A percentile compares a stretch with the other conserved stretches of the same genome.
Evolutionary conservation across 208 protist species (phyloP).

Genomic region (Acanthamoeba sp.): DNA sequence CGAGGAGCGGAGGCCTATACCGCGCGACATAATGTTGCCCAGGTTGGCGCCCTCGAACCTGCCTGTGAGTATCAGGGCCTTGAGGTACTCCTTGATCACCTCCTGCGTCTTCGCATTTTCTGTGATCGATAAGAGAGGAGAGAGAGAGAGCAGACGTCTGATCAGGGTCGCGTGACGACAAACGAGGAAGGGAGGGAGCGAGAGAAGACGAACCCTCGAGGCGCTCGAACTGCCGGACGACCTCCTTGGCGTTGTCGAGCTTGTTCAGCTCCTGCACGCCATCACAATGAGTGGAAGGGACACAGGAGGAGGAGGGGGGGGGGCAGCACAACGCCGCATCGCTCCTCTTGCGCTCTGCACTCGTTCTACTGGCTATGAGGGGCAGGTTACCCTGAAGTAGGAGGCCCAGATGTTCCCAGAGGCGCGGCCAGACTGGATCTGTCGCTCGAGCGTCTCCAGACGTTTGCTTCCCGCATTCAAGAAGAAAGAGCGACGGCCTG

Average conservation of each 20-base stretch:
- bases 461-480: neutral
- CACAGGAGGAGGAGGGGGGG: neutral
- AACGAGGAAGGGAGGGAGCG: neutral
- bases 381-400: constrained; percentile 40
- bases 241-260: neutral
- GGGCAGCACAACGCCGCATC: too few species aligned
- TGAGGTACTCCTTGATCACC: constrained; percentile 38
- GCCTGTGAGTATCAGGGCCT: neutral
- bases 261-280: constrained; percentile 40
- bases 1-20: neutral
- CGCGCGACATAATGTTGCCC: neutral
- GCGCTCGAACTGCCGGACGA: constrained; percentile 26
- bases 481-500: neutral
- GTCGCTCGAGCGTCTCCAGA: constrained; percentile 8
- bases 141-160: too few species aligned
- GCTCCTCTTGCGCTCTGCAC: too few species aligned
- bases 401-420: constrained; percentile 50
- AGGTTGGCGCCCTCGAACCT: constrained; percentile 39
- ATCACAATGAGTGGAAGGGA: neutral
- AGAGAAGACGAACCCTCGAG: neutral
- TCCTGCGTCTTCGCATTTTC: constrained; percentile 30
- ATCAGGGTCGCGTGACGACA: neutral
- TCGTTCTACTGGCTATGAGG: neutral
- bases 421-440: neutral
- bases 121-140: too few species aligned